phyloP scores from a whole-genome alignment of 2,329 filamentous ascomycete genomes.

The Alternaria hordeiaustralica region DNA sequence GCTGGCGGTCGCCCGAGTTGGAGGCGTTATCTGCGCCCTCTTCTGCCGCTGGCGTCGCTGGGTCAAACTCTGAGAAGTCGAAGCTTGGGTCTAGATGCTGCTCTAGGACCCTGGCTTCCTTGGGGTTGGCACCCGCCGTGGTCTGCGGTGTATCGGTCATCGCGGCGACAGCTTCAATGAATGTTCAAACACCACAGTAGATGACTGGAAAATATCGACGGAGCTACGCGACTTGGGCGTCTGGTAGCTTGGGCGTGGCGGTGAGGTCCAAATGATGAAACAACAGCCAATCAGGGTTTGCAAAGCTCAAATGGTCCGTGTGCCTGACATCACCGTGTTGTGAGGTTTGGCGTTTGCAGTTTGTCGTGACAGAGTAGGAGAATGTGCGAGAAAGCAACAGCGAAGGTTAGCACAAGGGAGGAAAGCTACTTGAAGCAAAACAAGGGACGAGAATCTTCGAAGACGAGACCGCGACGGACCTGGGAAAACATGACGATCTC shows the following conservation, averaged over 20 bases:
- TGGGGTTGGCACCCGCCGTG: conserved; percentile 34
- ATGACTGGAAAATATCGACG: not conserved
- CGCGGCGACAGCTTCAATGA: not conserved
- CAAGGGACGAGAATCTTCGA: conserved; percentile 8
- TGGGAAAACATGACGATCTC: conserved; percentile 20
- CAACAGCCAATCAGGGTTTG: conserved; percentile 29
- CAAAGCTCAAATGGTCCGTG: conserved; percentile 37
- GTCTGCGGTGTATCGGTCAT: conserved; percentile 42
- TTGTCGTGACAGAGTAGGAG: conserved; percentile 5
- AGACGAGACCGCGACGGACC: conserved; percentile 4
- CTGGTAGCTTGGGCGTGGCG: conserved; percentile 19
- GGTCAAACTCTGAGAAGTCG: conserved; percentile 53
- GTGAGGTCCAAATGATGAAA: conserved; percentile 22
- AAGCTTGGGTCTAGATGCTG: conserved; percentile 50
- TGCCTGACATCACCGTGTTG: conserved; percentile 37
- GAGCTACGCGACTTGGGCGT: conserved; percentile 5
- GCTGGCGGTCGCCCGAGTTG: conserved; percentile 24
- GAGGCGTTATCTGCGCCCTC: conserved; percentile 34
- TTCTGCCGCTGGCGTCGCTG: conserved; percentile 30
- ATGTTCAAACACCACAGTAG: not conserved
- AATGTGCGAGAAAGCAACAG: not conserved
- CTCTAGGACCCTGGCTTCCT: conserved; percentile 49
- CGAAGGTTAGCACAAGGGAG: not conserved
- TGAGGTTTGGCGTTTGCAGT: not conserved
- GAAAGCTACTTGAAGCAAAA: conserved; percentile 2